A percentile compares a stretch with the other conserved stretches of the same genome.
Conservation (phyloP, 331 rosid species). For the Ulmus americana region DNA sequence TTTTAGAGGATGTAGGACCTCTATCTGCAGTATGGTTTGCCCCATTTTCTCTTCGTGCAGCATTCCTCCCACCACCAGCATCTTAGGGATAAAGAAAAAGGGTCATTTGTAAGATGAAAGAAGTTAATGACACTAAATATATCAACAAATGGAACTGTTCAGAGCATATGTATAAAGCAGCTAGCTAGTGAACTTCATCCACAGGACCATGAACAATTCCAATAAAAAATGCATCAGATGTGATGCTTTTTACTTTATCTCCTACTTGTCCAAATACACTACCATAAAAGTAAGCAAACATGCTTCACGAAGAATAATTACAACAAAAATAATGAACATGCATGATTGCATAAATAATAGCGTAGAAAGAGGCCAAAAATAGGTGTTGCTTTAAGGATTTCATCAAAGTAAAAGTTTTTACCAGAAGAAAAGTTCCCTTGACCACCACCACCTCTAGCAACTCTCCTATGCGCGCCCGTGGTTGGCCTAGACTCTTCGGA, state of each 20-base stretch:
- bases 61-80: slow-evolving; percentile 47
- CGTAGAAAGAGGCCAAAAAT: no score
- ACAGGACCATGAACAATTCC: no score
- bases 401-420: slow-evolving; percentile 1
- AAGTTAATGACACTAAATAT: background rate
- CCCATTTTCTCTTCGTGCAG: slow-evolving; percentile 55
- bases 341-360: background rate
- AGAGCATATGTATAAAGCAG: background rate
- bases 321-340: background rate
- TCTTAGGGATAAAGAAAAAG: slow-evolving; percentile 31
- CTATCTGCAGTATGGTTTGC: slow-evolving; percentile 36
- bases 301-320: background rate
- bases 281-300: no score
- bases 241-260: no score
- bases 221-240: no score
- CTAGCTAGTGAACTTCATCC: background rate
- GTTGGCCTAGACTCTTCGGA: slow-evolving; percentile 42
- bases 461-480: slow-evolving; percentile 48
- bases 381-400: slow-evolving; percentile 4
- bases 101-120: slow-evolving; percentile 19
- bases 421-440: slow-evolving; percentile 48
- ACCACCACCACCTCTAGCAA: slow-evolving; percentile 53
- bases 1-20: slow-evolving; percentile 37
- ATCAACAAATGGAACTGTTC: slow-evolving; percentile 7
- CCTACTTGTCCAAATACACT: no score